Conservation (phyloP, 139 green algal species). For the Pleodorina starrii region DNA sequence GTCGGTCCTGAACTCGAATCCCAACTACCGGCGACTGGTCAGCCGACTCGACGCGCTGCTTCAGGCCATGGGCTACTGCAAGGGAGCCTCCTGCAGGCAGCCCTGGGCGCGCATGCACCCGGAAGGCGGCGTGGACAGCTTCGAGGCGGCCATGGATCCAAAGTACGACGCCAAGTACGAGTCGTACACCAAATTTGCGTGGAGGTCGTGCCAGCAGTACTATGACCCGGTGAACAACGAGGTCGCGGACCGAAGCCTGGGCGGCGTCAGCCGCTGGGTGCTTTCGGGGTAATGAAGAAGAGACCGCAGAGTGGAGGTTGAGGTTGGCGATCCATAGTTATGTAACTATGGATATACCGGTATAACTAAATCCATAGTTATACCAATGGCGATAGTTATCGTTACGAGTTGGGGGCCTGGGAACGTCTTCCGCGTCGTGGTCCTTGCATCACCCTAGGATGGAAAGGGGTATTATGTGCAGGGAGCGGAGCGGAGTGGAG, state of each 20-base stretch:
- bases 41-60: slow-evolving; percentile 50
- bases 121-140: not conserved
- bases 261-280: not conserved
- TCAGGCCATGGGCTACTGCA: slow-evolving; percentile 46
- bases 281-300: not conserved
- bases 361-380: too few species aligned
- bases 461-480: too few species aligned
- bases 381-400: too few species aligned
- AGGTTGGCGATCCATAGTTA: not conserved
- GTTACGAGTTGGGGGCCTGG: too few species aligned
- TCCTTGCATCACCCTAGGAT: too few species aligned
- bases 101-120: slow-evolving; percentile 49
- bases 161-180: slow-evolving; percentile 29
- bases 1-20: not conserved
- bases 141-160: slow-evolving; percentile 42
- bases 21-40: slow-evolving; percentile 3
- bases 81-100: not conserved
- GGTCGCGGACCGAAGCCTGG: not conserved
- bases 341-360: too few species aligned
- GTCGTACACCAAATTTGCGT: slow-evolving; percentile 38
- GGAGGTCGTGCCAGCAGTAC: slow-evolving; percentile 13
- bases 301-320: not conserved
- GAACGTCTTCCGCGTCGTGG: too few species aligned
- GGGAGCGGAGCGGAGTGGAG: too few species aligned
- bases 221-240: slow-evolving; percentile 37